phyloP scores from a whole-genome alignment of 345 rosid genomes.

The Psidium guajava region DNA sequence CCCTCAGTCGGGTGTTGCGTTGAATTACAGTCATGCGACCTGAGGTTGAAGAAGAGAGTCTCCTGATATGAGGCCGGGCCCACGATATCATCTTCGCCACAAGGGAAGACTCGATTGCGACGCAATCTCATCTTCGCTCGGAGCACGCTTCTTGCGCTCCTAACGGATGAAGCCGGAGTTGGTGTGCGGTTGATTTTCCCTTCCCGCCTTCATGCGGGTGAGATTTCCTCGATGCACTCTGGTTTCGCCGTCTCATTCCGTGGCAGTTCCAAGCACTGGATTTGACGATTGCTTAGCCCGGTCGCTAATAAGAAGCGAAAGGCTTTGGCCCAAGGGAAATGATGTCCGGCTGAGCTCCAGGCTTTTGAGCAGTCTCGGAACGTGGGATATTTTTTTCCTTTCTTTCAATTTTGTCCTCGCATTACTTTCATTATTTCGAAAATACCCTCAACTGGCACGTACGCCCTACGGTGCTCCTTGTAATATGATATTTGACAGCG shows the following conservation, averaged over 20 bases:
- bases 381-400: no score
- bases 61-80: background rate
- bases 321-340: no score
- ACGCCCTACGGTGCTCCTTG: no score
- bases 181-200: background rate
- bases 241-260: background rate
- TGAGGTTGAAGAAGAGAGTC: background rate
- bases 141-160: background rate
- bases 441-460: no score
- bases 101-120: background rate
- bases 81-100: background rate
- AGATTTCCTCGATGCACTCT: background rate
- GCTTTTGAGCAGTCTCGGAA: no score
- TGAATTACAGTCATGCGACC: constrained; percentile 10
- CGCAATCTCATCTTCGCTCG: background rate
- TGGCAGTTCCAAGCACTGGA: background rate
- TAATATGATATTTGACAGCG: no score
- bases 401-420: no score
- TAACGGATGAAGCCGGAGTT: background rate
- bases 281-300: no score
- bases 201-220: background rate
- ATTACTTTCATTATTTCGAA: no score
- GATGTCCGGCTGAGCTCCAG: no score
- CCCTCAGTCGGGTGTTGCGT: constrained; percentile 23
- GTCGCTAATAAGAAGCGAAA: no score